A percentile compares a stretch with the other conserved stretches of the same genome.
Conservation (phyloP, 108 stramenopile genomes). For the Skeletonema menzelii region DNA sequence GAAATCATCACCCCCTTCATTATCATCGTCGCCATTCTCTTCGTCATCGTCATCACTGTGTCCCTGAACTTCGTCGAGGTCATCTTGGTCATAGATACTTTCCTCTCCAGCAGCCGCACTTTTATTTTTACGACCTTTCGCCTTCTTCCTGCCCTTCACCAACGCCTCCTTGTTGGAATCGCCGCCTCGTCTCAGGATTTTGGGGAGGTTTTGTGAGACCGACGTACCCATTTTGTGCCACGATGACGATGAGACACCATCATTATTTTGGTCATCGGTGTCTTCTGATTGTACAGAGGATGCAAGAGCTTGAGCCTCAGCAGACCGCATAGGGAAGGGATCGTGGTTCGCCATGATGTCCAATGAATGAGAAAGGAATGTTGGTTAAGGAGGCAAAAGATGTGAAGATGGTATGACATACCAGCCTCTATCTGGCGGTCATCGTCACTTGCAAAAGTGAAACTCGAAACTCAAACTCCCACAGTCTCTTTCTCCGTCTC, state of each 20-base stretch:
- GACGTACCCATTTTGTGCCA: slow-evolving; percentile 47
- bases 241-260: slow-evolving; percentile 32
- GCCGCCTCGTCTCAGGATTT: slow-evolving; percentile 16
- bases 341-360: slow-evolving; percentile 55
- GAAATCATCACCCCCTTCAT: slow-evolving; percentile 54
- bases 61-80: slow-evolving; percentile 32
- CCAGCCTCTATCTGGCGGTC: too few species aligned
- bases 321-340: slow-evolving; percentile 83
- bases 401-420: too few species aligned
- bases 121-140: slow-evolving; percentile 6
- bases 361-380: neutral
- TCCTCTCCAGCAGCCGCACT: slow-evolving; percentile 3
- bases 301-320: slow-evolving; percentile 66
- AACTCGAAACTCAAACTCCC: too few species aligned
- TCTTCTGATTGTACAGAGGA: slow-evolving; percentile 28
- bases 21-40: slow-evolving; percentile 47
- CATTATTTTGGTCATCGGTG: slow-evolving; percentile 4
- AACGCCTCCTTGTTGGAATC: slow-evolving; percentile 14
- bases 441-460: too few species aligned
- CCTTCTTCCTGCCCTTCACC: slow-evolving; percentile 21
- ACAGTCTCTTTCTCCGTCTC: too few species aligned
- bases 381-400: neutral
- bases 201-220: slow-evolving; percentile 19
- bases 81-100: slow-evolving; percentile 41
- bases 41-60: slow-evolving; percentile 16